These are phyloP conservation scores for Aspergillus sclerotialis DNA, from an alignment of 2,329 filamentous ascomycete genomes.

Conservation along the genomic window DNA sequence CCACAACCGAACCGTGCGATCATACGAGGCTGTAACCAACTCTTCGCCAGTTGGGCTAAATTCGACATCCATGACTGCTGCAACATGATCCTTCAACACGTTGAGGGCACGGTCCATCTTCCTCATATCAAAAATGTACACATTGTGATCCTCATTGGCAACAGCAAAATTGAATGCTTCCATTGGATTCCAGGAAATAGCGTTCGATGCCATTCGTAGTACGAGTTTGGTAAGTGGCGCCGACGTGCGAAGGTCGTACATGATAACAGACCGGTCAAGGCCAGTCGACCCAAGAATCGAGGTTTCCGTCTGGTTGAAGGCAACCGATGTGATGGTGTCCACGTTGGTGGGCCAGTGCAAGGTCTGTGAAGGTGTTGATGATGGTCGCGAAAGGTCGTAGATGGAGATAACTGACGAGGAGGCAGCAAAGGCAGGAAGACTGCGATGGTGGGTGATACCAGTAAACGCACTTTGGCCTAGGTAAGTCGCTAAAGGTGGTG, in stretches of 20 bases:
- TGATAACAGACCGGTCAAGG: slow-evolving; percentile 75
- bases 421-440: slow-evolving; percentile 67
- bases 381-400: slow-evolving; percentile 78
- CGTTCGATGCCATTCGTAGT: slow-evolving; percentile 75
- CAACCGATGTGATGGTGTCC: slow-evolving; percentile 81
- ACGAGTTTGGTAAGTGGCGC: slow-evolving; percentile 75
- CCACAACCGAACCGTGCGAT: slow-evolving; percentile 83
- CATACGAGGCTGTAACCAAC: slow-evolving; percentile 82
- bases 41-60: slow-evolving; percentile 93
- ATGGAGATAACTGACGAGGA: slow-evolving; percentile 73
- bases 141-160: slow-evolving; percentile 90
- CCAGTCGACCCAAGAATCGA: slow-evolving; percentile 80
- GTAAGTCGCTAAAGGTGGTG: slow-evolving; percentile 75
- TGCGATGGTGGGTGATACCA: slow-evolving; percentile 73
- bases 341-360: slow-evolving; percentile 80
- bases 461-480: slow-evolving; percentile 79
- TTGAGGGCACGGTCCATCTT: slow-evolving; percentile 83
- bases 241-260: slow-evolving; percentile 87
- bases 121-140: slow-evolving; percentile 89
- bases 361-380: slow-evolving; percentile 69
- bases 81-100: slow-evolving; percentile 81
- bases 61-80: slow-evolving; percentile 92
- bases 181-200: slow-evolving; percentile 90
- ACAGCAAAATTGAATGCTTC: slow-evolving; percentile 93
- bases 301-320: slow-evolving; percentile 92